These are phyloP conservation scores for Chenopodium album DNA, from an alignment of 148 eudicot genomes.

Conservation along the genomic window DNA sequence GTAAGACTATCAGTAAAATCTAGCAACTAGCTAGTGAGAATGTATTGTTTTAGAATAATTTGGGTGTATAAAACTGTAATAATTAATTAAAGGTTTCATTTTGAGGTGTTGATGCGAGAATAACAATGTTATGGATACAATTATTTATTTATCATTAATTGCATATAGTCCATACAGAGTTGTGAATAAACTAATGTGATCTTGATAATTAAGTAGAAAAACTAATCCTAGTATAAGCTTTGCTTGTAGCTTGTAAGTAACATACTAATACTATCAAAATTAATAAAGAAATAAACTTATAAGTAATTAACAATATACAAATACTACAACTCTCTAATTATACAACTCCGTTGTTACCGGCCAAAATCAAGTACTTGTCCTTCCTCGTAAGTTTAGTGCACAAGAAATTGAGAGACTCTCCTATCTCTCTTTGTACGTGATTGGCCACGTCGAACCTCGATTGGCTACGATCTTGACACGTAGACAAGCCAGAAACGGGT, in stretches of 20 bases:
- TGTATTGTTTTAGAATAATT: no score
- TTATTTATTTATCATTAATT: no score
- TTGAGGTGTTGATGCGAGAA: no score
- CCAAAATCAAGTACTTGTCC: constrained; percentile 80
- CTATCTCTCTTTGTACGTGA: constrained; percentile 63
- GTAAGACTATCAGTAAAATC: no score
- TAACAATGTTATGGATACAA: no score
- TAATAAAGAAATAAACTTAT: no score
- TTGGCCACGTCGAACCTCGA: constrained; percentile 65
- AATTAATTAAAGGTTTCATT: no score
- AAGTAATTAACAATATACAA: no score
- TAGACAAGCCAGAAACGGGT: constrained; percentile 31
- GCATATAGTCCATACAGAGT: no score
- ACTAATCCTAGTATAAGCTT: background rate
- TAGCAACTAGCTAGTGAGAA: no score
- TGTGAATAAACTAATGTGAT: no score
- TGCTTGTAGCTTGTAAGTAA: background rate
- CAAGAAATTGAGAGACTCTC: constrained; percentile 50
- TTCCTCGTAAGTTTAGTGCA: constrained; percentile 79
- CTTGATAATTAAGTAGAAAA: background rate
- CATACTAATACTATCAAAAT: background rate
- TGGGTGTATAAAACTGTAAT: no score
- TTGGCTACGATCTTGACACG: constrained; percentile 11
- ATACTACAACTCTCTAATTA: background rate
- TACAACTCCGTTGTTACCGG: constrained; percentile 75